These are phyloP conservation scores for Pterulicium gracile DNA, from an alignment of 1,284 basidiomycete species.

Conservation along the genomic window DNA sequence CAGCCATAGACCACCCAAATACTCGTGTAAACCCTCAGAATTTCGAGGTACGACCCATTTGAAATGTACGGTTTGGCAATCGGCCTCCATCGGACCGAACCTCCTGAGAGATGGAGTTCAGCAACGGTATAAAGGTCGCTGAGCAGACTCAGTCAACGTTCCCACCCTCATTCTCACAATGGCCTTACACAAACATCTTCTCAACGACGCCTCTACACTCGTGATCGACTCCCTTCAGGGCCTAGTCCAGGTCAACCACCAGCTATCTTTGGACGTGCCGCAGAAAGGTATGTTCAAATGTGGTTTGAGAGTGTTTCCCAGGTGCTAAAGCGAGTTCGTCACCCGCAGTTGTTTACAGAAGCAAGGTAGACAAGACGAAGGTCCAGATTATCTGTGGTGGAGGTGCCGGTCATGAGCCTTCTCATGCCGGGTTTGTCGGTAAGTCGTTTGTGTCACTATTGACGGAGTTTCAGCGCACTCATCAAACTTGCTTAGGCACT, in stretches of 20 bases:
- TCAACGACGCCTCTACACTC: conserved; percentile 58
- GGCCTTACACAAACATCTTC: conserved; percentile 54
- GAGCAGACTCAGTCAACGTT: too few species aligned
- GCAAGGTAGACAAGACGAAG: conserved; percentile 45
- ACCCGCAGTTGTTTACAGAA: conserved; percentile 49
- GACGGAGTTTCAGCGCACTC: neutral
- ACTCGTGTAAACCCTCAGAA: too few species aligned
- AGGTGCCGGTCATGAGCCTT: conserved; percentile 86
- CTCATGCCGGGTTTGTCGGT: conserved; percentile 79
- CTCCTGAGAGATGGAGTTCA: too few species aligned
- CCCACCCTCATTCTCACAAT: neutral
- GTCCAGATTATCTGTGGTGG: conserved; percentile 85
- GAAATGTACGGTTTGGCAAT: too few species aligned
- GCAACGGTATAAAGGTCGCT: too few species aligned
- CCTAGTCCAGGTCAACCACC: conserved; percentile 60
- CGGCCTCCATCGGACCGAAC: too few species aligned
- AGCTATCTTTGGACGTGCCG: conserved; percentile 52
- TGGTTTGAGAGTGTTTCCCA: too few species aligned
- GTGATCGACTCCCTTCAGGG: conserved; percentile 74
- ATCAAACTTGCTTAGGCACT: conserved; percentile 32
- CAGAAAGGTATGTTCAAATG: conserved; percentile 69
- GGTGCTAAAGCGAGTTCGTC: too few species aligned
- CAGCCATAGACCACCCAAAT: too few species aligned
- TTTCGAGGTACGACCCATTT: too few species aligned
- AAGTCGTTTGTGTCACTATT: conserved; percentile 8